Base-by-base conservation (phyloP, 1,284 basidiomycete species). In the Pholiota adiposa region DNA sequence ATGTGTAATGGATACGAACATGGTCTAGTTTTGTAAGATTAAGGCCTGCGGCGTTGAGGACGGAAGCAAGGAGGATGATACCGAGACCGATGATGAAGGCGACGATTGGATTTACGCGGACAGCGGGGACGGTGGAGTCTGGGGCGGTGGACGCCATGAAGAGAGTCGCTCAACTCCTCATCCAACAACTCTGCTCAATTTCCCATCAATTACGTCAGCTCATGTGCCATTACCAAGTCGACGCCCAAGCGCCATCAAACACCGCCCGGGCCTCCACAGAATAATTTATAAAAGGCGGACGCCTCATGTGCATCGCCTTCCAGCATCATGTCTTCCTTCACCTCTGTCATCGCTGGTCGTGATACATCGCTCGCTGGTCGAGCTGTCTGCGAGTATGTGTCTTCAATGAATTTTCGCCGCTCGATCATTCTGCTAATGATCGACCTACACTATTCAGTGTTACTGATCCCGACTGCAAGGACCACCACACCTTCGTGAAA, bases 11-110 rank as follows among this genome's bases (percentile, higher is more conserved):
- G 43, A 1, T 38, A 63, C 83, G 63, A 63, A 90, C 90, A 83
- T 93, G 90, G 73, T 94, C 92, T 34, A 93, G 75, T 72, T 94
- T 94, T 46, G 90, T 92, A 61, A 94, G 76, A 71, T 94, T 94
- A 49, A 94, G 79, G 21, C 93, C 93, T 0, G 89, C 90, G 41
- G 93, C 93, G 68, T 94, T 95, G 65, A 93, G 80, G 12, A 94
- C 83, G 7, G 89, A 92, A 0, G 93, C 90, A 14, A 90, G 77
- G 1, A 90, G 77, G 46, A 94, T 85, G 67, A 95, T 94, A 40
- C 86, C 75, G 56, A 94, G 83, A 6, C 92, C 91, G 61, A 93
- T 93, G 62, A 93, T 86, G 70, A 93, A 93, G 2, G 88, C 85
- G 33, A 89, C 81, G 60, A 89, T 84, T 16, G 90, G 80, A 69